Percentiles rank a stretch among this genome's conserved stretches.
phyloP scores from a whole-genome alignment of 768 basidiomycete genomes.

The Kwoniella europaea region DNA sequence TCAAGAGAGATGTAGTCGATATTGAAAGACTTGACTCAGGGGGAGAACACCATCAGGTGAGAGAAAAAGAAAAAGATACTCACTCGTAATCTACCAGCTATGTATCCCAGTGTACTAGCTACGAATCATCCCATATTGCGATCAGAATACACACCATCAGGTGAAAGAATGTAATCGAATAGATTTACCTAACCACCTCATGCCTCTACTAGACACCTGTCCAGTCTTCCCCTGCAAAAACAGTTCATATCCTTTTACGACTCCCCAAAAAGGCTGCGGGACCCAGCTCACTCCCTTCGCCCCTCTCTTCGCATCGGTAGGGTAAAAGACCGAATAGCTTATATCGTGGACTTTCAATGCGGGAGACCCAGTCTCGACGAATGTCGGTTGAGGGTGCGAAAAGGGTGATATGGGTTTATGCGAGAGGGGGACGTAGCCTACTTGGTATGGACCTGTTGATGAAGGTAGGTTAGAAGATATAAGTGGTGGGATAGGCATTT shows the following conservation, averaged over 20 bases:
- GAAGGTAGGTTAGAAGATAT: conserved; percentile 35
- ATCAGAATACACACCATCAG: too few species aligned
- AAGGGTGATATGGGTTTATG: conserved; percentile 24
- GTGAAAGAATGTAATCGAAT: too few species aligned
- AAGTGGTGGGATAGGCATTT: conserved; percentile 33
- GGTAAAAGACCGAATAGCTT: conserved; percentile 44
- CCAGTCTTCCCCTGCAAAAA: conserved; percentile 28
- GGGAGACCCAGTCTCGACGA: conserved; percentile 12
- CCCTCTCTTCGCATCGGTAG: conserved; percentile 11
- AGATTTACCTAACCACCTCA: conserved; percentile 32
- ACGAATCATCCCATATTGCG: too few species aligned
- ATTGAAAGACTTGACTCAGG: neutral
- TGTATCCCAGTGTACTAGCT: conserved; percentile 30
- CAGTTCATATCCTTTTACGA: conserved; percentile 43
- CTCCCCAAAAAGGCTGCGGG: conserved; percentile 31
- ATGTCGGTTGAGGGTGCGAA: conserved; percentile 23
- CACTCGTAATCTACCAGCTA: conserved; percentile 37
- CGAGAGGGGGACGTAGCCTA: conserved; percentile 39
- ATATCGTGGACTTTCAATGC: conserved; percentile 30
- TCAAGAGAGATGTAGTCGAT: neutral
- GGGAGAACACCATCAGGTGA: too few species aligned
- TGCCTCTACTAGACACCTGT: conserved; percentile 9
- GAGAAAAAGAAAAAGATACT: neutral
- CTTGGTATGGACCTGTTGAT: conserved; percentile 28
- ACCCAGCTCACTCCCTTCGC: conserved; percentile 37